phyloP scores from a whole-genome alignment of 805 yeast genomes.

The Cyberlindnera euphorbiiphila region DNA sequence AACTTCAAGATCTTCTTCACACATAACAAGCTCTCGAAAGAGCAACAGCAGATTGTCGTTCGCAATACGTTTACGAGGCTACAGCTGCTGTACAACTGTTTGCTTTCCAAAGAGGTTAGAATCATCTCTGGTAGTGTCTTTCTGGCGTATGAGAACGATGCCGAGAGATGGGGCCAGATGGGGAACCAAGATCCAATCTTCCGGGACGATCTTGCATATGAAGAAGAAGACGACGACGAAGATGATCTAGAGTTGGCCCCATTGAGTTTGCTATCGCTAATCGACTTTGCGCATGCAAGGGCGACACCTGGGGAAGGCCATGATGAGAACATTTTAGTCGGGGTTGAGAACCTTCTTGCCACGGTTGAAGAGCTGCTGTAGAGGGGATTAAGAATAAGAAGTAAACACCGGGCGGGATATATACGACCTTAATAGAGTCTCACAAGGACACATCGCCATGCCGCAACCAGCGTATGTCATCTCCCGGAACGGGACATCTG shows the following conservation, averaged over 20 bases:
- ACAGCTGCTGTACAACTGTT: conserved; percentile 60
- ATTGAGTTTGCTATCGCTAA: conserved; percentile 59
- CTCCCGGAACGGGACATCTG: no score
- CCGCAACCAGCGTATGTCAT: no score
- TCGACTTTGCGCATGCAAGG: conserved; percentile 89
- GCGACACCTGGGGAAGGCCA: conserved; percentile 58
- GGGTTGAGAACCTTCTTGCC: conserved; percentile 58
- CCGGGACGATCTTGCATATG: conserved; percentile 32
- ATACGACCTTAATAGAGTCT: no score
- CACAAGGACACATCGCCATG: no score
- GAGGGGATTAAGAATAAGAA: no score
- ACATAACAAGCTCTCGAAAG: conserved; percentile 30
- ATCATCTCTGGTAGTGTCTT: conserved; percentile 71
- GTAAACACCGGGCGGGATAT: no score
- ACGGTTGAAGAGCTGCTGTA: conserved; percentile 32
- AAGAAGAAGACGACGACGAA: conserved; percentile 32
- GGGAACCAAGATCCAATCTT: conserved; percentile 39
- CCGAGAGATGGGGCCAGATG: conserved; percentile 43
- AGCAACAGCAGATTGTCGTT: conserved; percentile 37
- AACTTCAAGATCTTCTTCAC: conserved; percentile 47
- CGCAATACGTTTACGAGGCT: conserved; percentile 53
- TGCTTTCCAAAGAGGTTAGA: conserved; percentile 58
- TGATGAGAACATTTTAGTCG: conserved; percentile 68
- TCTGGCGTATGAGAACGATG: conserved; percentile 70
- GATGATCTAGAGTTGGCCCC: conserved; percentile 31